Evolutionary conservation across 1,139 yeast genomes (phyloP).

Genomic region (Suhomyces anneliseae): DNA sequence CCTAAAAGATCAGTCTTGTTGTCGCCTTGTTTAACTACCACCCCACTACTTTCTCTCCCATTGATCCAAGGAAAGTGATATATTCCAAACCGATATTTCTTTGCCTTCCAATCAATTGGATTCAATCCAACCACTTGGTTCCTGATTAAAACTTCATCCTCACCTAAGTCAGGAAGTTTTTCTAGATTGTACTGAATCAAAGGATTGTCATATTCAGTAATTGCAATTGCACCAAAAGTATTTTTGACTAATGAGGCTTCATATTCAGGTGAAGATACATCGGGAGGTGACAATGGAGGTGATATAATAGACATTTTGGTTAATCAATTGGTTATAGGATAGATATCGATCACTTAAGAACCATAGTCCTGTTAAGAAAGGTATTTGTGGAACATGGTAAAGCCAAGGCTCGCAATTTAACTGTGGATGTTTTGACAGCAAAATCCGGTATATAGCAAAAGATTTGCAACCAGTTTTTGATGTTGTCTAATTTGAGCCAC

Average conservation of each 20-base stretch:
- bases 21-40: constrained; percentile 32
- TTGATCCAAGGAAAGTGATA: constrained; percentile 52
- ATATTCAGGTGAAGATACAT: not conserved
- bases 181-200: not conserved
- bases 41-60: constrained; percentile 49
- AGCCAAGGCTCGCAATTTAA: no score
- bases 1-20: constrained; percentile 34
- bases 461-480: not conserved
- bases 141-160: constrained; percentile 37
- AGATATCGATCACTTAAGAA: not conserved
- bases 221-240: not conserved
- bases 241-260: not conserved
- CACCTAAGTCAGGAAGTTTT: constrained; percentile 17
- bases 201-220: not conserved
- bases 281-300: not conserved
- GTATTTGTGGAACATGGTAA: not conserved
- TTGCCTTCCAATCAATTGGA: constrained; percentile 55
- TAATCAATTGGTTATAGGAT: no score
- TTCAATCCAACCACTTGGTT: constrained; percentile 46
- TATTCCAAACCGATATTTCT: constrained; percentile 47
- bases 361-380: not conserved
- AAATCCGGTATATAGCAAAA: not conserved
- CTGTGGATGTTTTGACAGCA: not conserved
- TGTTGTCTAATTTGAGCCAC: not conserved
- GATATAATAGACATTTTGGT: not conserved